A percentile compares a stretch with the other conserved stretches of the same genome.
These are phyloP conservation scores for Pichia sporocuriosa DNA, from an alignment of 805 yeast genomes.

Conservation along the genomic window DNA sequence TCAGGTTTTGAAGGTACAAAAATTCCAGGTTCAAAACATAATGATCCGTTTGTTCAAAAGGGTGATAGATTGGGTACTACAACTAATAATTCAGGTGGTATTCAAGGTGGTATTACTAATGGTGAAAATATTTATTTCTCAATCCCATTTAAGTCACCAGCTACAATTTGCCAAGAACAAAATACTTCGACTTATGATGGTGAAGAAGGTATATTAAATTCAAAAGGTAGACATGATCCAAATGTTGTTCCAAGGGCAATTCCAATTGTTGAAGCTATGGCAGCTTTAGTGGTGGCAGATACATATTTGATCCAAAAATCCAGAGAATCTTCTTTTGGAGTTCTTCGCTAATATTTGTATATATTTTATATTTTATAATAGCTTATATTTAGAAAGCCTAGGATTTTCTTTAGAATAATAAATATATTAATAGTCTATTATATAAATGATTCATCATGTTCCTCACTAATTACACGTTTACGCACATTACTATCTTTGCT, in stretches of 20 bases:
- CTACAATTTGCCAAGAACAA: slow-evolving; percentile 93
- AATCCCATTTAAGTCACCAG: slow-evolving; percentile 97
- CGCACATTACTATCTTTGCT: slow-evolving; percentile 1
- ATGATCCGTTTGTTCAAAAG: slow-evolving; percentile 71
- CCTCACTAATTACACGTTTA: slow-evolving; percentile 27
- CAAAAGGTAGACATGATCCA: slow-evolving; percentile 98
- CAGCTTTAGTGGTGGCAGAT: slow-evolving; percentile 91
- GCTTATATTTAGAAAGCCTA: not conserved
- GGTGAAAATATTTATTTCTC: slow-evolving; percentile 94
- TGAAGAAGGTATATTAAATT: slow-evolving; percentile 77
- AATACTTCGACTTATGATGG: slow-evolving; percentile 86
- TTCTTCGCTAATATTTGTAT: slow-evolving; percentile 19
- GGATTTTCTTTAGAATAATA: no score
- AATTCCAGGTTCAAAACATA: slow-evolving; percentile 90
- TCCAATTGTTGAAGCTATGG: slow-evolving; percentile 97
- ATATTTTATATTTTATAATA: not conserved
- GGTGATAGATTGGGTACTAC: slow-evolving; percentile 67
- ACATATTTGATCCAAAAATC: slow-evolving; percentile 78
- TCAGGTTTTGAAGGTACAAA: slow-evolving; percentile 89
- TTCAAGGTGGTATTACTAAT: slow-evolving; percentile 96
- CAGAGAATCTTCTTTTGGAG: slow-evolving; percentile 51
- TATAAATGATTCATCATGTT: slow-evolving; percentile 10
- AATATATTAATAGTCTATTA: no score
- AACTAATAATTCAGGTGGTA: slow-evolving; percentile 94
- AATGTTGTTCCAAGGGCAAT: slow-evolving; percentile 98